Conservation (phyloP, 306 rosid genomes). For the Malus domestica region DNA sequence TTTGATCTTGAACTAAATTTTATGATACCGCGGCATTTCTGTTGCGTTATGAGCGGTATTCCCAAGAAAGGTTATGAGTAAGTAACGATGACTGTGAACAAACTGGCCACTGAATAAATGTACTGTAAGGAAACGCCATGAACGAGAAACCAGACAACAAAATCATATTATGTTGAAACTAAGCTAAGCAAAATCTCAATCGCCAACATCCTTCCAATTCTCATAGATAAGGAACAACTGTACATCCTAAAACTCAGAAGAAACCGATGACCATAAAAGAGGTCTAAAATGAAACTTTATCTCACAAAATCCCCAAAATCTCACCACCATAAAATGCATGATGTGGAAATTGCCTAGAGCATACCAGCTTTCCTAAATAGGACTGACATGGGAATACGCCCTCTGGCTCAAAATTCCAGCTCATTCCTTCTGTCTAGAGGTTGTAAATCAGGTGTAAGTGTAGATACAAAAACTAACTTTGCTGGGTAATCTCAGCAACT, state of each 20-base stretch:
- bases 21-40: background rate
- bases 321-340: background rate
- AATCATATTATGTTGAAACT: background rate
- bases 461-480: no score
- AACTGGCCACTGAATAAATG: background rate
- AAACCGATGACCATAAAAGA: background rate
- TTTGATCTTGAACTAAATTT: background rate
- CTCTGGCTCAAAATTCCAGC: no score
- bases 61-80: background rate
- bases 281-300: background rate
- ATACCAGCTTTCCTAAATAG: no score
- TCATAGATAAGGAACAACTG: background rate
- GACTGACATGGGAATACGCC: no score
- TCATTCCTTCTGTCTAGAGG: no score
- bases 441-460: no score
- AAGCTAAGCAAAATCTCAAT: background rate
- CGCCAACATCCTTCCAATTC: background rate
- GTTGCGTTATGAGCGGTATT: background rate
- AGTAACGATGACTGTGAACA: background rate
- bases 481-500: no score
- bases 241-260: background rate
- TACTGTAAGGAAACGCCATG: background rate
- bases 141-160: background rate
- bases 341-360: no score
- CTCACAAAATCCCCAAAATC: background rate